A percentile compares a stretch with the other conserved stretches of the same genome.
These are phyloP conservation scores for Polygonum aviculare DNA, from an alignment of 148 eudicot genomes.

Conservation along the genomic window DNA sequence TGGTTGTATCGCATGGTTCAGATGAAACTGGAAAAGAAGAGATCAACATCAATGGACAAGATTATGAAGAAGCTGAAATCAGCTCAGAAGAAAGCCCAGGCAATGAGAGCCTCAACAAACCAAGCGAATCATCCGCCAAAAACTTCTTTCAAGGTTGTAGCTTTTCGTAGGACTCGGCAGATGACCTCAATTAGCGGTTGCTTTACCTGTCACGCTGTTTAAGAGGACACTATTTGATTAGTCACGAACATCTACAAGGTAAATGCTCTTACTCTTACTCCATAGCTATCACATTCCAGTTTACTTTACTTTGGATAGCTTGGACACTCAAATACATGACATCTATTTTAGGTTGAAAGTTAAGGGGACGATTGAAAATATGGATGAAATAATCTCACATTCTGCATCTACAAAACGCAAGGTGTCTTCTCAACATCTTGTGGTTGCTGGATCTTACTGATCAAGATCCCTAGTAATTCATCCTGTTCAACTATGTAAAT, in stretches of 20 bases:
- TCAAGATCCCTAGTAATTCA: neutral
- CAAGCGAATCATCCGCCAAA: slow-evolving; percentile 38
- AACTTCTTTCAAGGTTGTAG: slow-evolving; percentile 30
- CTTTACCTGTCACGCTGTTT: slow-evolving; percentile 80
- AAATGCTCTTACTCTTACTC: slow-evolving; percentile 1
- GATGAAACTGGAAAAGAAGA: slow-evolving; percentile 97
- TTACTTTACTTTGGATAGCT: neutral
- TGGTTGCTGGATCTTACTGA: neutral
- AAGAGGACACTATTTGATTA: slow-evolving; percentile 10
- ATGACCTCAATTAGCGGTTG: slow-evolving; percentile 78
- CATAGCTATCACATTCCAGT: neutral
- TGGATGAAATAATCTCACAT: neutral
- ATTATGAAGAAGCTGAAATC: slow-evolving; percentile 81
- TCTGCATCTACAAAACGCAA: neutral
- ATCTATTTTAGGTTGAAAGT: neutral
- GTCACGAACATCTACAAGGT: neutral
- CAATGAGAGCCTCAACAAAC: slow-evolving; percentile 52
- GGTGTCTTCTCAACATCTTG: slow-evolving; percentile 1
- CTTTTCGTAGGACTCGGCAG: slow-evolving; percentile 47
- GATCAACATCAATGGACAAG: slow-evolving; percentile 91
- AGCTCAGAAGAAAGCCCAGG: slow-evolving; percentile 89
- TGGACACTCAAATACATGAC: neutral
- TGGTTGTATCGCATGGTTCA: slow-evolving; percentile 18
- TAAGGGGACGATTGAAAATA: neutral
- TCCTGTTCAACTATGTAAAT: neutral